Conservation (phyloP, 2,329 filamentous ascomycete species). For the Myriosclerotinia curreyana region DNA sequence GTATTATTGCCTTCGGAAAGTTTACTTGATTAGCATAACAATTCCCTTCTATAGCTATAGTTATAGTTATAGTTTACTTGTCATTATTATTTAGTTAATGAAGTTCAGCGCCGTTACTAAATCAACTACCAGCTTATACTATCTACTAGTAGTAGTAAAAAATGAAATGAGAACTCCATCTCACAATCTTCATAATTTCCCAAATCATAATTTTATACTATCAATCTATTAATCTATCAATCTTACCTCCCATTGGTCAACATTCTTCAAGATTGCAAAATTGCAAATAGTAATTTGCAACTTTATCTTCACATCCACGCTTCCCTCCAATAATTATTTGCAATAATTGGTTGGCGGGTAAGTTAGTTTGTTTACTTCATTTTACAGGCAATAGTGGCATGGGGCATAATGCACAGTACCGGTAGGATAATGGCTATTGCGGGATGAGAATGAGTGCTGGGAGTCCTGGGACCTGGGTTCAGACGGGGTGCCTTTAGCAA, state of each 20-base stretch:
- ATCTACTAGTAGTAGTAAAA: neutral
- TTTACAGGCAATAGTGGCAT: slow-evolving; percentile 17
- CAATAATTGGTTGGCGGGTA: neutral
- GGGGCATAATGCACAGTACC: slow-evolving; percentile 2
- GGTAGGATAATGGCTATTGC: slow-evolving; percentile 16
- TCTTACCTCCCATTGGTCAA: neutral
- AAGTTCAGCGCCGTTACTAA: neutral
- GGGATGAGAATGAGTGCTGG: slow-evolving; percentile 12
- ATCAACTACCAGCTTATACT: slow-evolving; percentile 8
- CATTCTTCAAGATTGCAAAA: neutral
- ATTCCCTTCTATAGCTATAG: neutral
- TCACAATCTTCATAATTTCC: slow-evolving; percentile 13
- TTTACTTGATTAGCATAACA: neutral
- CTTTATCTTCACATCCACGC: neutral
- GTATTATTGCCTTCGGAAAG: slow-evolving; percentile 1
- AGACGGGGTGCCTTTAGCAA: slow-evolving; percentile 17
- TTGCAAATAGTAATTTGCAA: slow-evolving; percentile 15
- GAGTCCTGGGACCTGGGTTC: neutral
- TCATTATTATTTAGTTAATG: neutral
- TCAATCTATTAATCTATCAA: neutral
- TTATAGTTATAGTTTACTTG: neutral
- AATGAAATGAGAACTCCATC: slow-evolving; percentile 9
- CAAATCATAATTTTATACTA: slow-evolving; percentile 8
- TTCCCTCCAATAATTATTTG: neutral
- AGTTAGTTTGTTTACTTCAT: slow-evolving; percentile 16